A percentile compares a stretch with the other conserved stretches of the same genome.
Conservation (phyloP, 352 stramenopile species). For the Phytophthora lateralis region DNA sequence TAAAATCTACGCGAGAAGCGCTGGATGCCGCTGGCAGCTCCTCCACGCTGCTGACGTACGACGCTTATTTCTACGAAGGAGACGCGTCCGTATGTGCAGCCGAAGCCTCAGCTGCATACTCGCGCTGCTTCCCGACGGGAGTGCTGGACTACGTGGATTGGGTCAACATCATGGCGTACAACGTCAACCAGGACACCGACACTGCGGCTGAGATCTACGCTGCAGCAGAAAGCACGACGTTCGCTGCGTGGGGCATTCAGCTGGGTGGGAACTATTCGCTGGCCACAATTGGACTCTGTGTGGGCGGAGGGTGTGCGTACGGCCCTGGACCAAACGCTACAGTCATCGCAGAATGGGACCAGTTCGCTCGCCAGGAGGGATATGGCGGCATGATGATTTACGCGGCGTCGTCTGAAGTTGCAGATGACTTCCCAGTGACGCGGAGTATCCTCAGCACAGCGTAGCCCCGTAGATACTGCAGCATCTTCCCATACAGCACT, state of each 20-base stretch:
- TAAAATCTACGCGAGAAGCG: slow-evolving; percentile 54
- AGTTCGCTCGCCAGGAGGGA: slow-evolving; percentile 38
- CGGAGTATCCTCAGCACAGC: slow-evolving; percentile 44
- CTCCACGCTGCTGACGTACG: slow-evolving; percentile 66
- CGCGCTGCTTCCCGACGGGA: slow-evolving; percentile 62
- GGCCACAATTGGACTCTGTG: slow-evolving; percentile 66
- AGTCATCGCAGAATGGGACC: slow-evolving; percentile 60
- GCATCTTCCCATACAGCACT: neutral
- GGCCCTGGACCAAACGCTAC: slow-evolving; percentile 61
- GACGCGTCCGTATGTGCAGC: slow-evolving; percentile 62
- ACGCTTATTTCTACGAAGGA: slow-evolving; percentile 72
- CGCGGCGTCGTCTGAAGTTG: slow-evolving; percentile 59
- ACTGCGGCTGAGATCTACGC: slow-evolving; percentile 58
- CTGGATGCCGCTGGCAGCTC: slow-evolving; percentile 37
- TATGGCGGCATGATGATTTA: slow-evolving; percentile 83
- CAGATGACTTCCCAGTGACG: slow-evolving; percentile 54
- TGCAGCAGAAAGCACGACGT: slow-evolving; percentile 57
- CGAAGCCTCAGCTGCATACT: slow-evolving; percentile 42
- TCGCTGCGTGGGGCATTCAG: slow-evolving; percentile 53
- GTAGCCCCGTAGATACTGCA: slow-evolving; percentile 1
- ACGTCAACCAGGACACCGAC: slow-evolving; percentile 53
- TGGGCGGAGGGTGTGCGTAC: slow-evolving; percentile 57
- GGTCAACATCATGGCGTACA: slow-evolving; percentile 89
- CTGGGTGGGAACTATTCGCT: slow-evolving; percentile 51
- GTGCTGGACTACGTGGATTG: slow-evolving; percentile 68